A percentile compares a stretch with the other conserved stretches of the same genome.
Conservation (phyloP, 2,329 filamentous ascomycete species). For the Botrytis aclada region DNA sequence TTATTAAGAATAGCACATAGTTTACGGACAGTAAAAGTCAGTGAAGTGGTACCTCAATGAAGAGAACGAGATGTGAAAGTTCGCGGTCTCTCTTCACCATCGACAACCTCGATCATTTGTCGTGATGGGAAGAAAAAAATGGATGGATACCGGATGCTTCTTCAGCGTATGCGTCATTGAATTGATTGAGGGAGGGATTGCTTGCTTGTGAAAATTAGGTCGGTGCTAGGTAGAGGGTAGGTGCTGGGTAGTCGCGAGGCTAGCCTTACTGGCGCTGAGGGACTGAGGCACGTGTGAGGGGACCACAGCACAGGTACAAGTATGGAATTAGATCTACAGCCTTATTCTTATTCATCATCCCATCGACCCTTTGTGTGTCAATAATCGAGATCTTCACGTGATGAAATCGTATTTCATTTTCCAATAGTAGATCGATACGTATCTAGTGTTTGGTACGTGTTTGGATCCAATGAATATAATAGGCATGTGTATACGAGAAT, state of each 20-base stretch:
- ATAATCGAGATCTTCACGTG: background rate
- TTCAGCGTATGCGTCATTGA: slow-evolving; percentile 7
- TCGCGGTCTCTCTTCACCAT: background rate
- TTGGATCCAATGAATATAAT: too few species aligned
- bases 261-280: background rate
- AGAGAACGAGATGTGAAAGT: background rate
- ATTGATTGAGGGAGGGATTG: background rate
- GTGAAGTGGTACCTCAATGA: background rate
- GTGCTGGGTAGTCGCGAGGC: background rate
- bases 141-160: background rate
- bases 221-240: background rate
- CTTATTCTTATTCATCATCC: too few species aligned
- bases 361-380: background rate
- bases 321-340: background rate
- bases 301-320: background rate
- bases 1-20: background rate
- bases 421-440: background rate
- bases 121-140: background rate
- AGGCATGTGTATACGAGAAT: background rate
- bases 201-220: background rate
- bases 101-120: background rate
- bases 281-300: background rate
- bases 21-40: background rate
- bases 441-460: too few species aligned
- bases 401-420: background rate